phyloP scores from a whole-genome alignment of 345 rosid species.

The Reutealis trisperma region DNA sequence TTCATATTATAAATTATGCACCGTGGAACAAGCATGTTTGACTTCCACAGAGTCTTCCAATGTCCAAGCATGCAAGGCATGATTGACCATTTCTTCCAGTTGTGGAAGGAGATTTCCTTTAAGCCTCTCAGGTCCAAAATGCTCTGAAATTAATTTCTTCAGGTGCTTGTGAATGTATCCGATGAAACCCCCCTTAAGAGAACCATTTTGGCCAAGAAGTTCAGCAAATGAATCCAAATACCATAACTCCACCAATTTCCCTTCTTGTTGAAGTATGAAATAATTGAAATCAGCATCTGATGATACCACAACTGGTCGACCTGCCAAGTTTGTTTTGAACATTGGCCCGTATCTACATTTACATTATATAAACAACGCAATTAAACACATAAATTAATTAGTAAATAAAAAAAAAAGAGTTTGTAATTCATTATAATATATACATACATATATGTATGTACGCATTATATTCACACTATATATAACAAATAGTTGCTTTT shows the following conservation, averaged over 20 bases:
- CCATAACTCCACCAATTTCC: conserved; percentile 25
- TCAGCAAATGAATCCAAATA: conserved; percentile 16
- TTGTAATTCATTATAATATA: too few relatives aligned
- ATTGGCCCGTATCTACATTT: conserved; percentile 20
- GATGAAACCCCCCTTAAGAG: neutral
- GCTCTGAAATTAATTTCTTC: neutral
- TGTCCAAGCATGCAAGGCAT: conserved; percentile 4
- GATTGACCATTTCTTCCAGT: neutral
- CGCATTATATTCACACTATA: too few relatives aligned
- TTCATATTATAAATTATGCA: neutral
- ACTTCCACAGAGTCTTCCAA: neutral
- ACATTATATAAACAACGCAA: conserved; percentile 4
- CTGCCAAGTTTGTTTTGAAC: conserved; percentile 30
- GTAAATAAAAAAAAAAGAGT: neutral
- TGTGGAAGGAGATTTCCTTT: conserved; percentile 16
- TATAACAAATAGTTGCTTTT: too few relatives aligned
- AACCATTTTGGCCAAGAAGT: conserved; percentile 19
- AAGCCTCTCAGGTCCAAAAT: conserved; percentile 10
- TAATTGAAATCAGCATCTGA: conserved; percentile 31
- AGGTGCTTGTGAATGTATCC: conserved; percentile 16
- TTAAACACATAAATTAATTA: neutral
- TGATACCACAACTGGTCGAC: conserved; percentile 23
- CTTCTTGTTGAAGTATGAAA: conserved; percentile 31
- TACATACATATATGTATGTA: too few relatives aligned
- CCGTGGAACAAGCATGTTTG: conserved; percentile 2